A percentile compares a stretch with the other conserved stretches of the same genome.
Evolutionary conservation across 2,329 filamentous ascomycete genomes (phyloP).

Genomic region (Aspergillus terreus): DNA sequence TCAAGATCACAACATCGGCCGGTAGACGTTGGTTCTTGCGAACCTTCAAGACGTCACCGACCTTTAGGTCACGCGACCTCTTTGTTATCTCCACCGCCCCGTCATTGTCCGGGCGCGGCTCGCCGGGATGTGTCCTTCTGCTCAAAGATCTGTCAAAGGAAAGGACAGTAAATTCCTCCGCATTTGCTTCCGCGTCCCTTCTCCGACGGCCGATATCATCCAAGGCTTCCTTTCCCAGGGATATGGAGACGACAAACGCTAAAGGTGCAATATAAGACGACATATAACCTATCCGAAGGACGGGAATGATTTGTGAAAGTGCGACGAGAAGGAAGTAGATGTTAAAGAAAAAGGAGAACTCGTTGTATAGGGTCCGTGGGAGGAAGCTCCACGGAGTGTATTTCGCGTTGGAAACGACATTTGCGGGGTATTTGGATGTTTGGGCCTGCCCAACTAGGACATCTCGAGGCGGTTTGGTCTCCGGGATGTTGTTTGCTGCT

Average conservation of each 20-base stretch:
- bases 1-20: constrained; percentile 88
- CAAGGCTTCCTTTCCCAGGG: constrained; percentile 89
- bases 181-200: constrained; percentile 90
- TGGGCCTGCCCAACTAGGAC: constrained; percentile 74
- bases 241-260: constrained; percentile 86
- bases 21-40: constrained; percentile 89
- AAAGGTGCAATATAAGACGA: constrained; percentile 91
- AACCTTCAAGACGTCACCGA: constrained; percentile 92
- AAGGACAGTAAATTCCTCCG: constrained; percentile 79
- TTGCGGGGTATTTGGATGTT: constrained; percentile 74
- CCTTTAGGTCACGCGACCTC: constrained; percentile 82
- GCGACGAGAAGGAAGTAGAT: constrained; percentile 97
- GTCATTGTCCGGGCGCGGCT: constrained; percentile 11
- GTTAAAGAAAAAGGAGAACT: constrained; percentile 99
- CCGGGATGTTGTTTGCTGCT: constrained; percentile 36
- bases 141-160: constrained; percentile 55
- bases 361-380: constrained; percentile 91
- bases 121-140: constrained; percentile 6
- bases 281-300: constrained; percentile 87
- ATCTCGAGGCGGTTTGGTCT: constrained; percentile 59
- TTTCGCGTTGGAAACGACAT: constrained; percentile 93
- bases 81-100: constrained; percentile 66
- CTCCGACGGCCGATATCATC: constrained; percentile 85
- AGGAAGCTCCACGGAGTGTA: constrained; percentile 95
- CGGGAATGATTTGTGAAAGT: constrained; percentile 85